phyloP scores from a whole-genome alignment of 2,329 filamentous ascomycete species.

The Cercospora zeina region DNA sequence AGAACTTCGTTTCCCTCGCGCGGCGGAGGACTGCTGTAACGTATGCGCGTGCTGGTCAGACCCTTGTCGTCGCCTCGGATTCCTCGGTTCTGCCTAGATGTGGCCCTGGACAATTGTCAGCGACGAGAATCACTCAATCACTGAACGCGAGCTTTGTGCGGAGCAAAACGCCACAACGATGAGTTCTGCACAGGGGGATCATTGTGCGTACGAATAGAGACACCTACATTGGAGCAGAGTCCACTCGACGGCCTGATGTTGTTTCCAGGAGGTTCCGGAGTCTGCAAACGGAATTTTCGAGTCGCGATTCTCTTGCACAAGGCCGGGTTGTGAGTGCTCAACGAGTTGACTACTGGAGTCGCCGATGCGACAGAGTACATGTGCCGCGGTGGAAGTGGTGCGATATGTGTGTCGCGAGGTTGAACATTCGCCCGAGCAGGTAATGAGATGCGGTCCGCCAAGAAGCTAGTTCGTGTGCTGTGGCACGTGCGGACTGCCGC shows the following conservation, averaged over 20 bases:
- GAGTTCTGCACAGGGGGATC: too few relatives aligned
- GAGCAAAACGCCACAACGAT: background rate
- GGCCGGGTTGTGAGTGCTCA: background rate
- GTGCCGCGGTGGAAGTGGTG: background rate
- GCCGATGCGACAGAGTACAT: background rate
- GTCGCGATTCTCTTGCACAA: background rate
- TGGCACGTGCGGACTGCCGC: slow-evolving; percentile 14
- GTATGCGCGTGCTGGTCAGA: slow-evolving; percentile 26
- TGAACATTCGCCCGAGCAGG: slow-evolving; percentile 5
- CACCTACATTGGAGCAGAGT: background rate
- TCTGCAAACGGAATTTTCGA: background rate
- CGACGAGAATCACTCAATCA: background rate
- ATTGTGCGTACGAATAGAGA: background rate
- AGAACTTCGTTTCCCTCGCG: slow-evolving; percentile 18
- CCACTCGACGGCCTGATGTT: background rate
- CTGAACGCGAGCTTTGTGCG: too few relatives aligned
- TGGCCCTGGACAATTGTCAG: slow-evolving; percentile 4
- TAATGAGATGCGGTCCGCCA: slow-evolving; percentile 5
- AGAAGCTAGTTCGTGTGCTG: slow-evolving; percentile 13
- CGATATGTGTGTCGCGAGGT: slow-evolving; percentile 1
- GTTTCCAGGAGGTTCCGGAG: slow-evolving; percentile 10
- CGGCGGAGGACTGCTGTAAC: slow-evolving; percentile 27
- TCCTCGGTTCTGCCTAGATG: background rate
- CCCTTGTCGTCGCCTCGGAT: slow-evolving; percentile 20
- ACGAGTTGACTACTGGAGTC: background rate